phyloP scores from a whole-genome alignment of 345 rosid species.

The Gossypium stocksii region DNA sequence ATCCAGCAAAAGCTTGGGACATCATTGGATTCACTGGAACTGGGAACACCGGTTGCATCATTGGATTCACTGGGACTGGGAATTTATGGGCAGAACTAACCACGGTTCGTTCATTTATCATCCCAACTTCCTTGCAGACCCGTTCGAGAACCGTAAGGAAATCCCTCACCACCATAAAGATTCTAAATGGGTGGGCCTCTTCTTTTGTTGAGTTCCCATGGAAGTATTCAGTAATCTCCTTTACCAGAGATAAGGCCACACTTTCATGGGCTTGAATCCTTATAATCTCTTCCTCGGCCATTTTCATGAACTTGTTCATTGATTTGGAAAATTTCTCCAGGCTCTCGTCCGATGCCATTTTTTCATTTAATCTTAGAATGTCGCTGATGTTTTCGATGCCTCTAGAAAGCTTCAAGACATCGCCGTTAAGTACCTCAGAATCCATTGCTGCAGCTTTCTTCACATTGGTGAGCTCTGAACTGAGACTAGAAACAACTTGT shows the following conservation, averaged over 20 bases:
- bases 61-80: constrained; percentile 77
- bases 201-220: constrained; percentile 99
- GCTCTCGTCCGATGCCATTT: constrained; percentile 34
- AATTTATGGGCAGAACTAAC: constrained; percentile 83
- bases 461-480: constrained; percentile 71
- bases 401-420: constrained; percentile 74
- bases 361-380: constrained; percentile 43
- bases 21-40: constrained; percentile 16
- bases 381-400: constrained; percentile 57
- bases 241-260: constrained; percentile 74
- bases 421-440: constrained; percentile 77
- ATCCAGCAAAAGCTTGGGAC: constrained; percentile 46
- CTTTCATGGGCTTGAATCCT: constrained; percentile 93
- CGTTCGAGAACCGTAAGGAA: constrained; percentile 77
- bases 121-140: constrained; percentile 93
- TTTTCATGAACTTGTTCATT: constrained; percentile 60
- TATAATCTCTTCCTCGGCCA: constrained; percentile 71
- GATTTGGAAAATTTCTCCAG: constrained; percentile 59
- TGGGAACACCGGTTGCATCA: constrained; percentile 31
- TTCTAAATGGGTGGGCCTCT: constrained; percentile 97
- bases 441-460: constrained; percentile 99
- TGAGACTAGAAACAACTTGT: constrained; percentile 83
- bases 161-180: constrained; percentile 95
- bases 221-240: constrained; percentile 96
- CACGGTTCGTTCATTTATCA: constrained; percentile 76